A percentile compares a stretch with the other conserved stretches of the same genome.
Conservation (phyloP, 179 eudicot species). For the Actinidia arguta region DNA sequence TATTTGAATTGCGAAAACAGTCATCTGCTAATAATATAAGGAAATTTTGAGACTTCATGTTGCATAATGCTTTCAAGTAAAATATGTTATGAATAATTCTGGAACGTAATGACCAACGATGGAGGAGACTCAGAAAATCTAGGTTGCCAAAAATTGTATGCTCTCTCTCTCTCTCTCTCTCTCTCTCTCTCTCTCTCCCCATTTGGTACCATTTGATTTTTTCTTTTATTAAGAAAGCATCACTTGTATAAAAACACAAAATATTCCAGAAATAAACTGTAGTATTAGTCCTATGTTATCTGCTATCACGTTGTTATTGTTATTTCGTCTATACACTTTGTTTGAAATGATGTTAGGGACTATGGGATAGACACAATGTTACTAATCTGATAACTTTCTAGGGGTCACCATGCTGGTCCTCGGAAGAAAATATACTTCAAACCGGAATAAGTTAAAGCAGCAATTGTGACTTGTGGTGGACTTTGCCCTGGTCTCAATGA, state of each 20-base stretch:
- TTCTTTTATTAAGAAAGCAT: background rate
- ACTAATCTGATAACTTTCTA: conserved; percentile 31
- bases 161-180: background rate
- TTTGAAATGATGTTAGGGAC: background rate
- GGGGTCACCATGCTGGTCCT: conserved; percentile 99
- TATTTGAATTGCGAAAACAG: background rate
- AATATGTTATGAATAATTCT: background rate
- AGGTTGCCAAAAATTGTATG: background rate
- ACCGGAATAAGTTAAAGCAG: conserved; percentile 98
- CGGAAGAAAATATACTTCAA: conserved; percentile 85
- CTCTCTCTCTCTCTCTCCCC: background rate
- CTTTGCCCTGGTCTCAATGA: conserved; percentile 98
- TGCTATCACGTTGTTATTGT: background rate
- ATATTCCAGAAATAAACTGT: background rate
- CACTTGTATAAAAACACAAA: background rate
- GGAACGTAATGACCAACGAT: background rate
- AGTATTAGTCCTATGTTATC: background rate
- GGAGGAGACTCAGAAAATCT: background rate
- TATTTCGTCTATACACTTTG: background rate
- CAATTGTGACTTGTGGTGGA: conserved; percentile 96
- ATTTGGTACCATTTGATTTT: background rate
- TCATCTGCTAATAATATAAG: background rate
- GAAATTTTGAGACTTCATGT: background rate
- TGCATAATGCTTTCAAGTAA: background rate
- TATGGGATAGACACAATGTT: background rate